Conservation (phyloP, 805 yeast species). For the Ascoidea tarda region DNA sequence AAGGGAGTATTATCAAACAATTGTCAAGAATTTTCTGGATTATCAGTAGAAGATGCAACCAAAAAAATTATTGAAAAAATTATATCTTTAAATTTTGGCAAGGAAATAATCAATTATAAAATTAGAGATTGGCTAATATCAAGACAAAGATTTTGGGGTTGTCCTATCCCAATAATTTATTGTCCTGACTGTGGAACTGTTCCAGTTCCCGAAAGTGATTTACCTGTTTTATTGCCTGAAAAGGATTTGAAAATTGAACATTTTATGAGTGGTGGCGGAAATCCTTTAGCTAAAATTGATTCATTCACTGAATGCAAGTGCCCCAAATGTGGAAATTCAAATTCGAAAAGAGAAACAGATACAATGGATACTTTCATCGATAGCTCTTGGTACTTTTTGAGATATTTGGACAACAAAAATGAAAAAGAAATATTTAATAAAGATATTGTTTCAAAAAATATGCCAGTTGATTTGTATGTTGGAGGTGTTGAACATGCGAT, state of each 20-base stretch:
- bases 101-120: slow-evolving; percentile 35
- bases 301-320: slow-evolving; percentile 65
- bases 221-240: slow-evolving; percentile 70
- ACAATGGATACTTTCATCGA: slow-evolving; percentile 99
- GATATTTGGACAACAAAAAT: slow-evolving; percentile 70
- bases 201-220: slow-evolving; percentile 77
- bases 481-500: slow-evolving; percentile 98
- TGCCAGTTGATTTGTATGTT: slow-evolving; percentile 84
- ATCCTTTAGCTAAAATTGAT: slow-evolving; percentile 54
- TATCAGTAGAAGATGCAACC: slow-evolving; percentile 36
- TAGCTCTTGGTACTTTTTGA: slow-evolving; percentile 90
- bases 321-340: slow-evolving; percentile 50
- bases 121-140: slow-evolving; percentile 91
- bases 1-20: slow-evolving; percentile 34
- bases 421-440: slow-evolving; percentile 33
- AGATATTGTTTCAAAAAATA: slow-evolving; percentile 29
- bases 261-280: slow-evolving; percentile 32
- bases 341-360: slow-evolving; percentile 83
- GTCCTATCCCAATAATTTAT: slow-evolving; percentile 92
- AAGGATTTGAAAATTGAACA: slow-evolving; percentile 21
- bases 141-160: slow-evolving; percentile 96
- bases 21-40: slow-evolving; percentile 37
- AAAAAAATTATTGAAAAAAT: slow-evolving; percentile 28
- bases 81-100: slow-evolving; percentile 26
- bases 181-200: slow-evolving; percentile 81